A percentile compares a stretch with the other conserved stretches of the same genome.
phyloP scores from a whole-genome alignment of 2,329 filamentous ascomycete species.

The Trichoderma guizhouense region DNA sequence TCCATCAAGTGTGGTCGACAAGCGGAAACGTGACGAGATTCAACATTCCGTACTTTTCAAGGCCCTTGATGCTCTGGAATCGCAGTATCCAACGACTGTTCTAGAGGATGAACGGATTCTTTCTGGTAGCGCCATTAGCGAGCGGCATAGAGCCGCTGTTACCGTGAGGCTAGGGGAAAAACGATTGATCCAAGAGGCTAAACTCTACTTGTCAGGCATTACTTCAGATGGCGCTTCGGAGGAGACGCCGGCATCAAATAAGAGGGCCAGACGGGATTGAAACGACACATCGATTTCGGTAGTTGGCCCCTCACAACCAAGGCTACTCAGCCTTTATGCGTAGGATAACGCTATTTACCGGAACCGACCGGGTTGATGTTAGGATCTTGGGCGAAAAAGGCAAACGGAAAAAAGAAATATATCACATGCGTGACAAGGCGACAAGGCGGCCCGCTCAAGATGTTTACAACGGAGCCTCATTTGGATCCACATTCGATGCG shows the following conservation, averaged over 20 bases:
- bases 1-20: conserved; percentile 44
- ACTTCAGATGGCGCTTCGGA: conserved; percentile 23
- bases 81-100: conserved; percentile 43
- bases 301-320: not conserved
- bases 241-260: conserved; percentile 27
- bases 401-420: not conserved
- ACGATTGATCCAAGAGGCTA: conserved; percentile 56
- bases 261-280: conserved; percentile 28
- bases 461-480: not conserved
- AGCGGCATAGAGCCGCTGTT: conserved; percentile 57
- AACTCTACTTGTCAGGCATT: conserved; percentile 29
- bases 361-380: not conserved
- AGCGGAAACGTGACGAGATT: conserved; percentile 48
- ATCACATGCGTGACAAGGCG: not conserved
- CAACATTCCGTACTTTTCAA: conserved; percentile 39
- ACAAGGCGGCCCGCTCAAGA: not conserved
- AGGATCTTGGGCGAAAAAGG: not conserved
- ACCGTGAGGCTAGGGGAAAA: conserved; percentile 72
- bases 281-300: not conserved
- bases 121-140: conserved; percentile 26
- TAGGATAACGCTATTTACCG: not conserved
- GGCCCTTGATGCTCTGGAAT: conserved; percentile 37
- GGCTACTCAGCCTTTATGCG: not conserved
- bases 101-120: conserved; percentile 41
- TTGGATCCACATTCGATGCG: not conserved